These are phyloP conservation scores for Fusarium illudens DNA, from an alignment of 2,329 filamentous ascomycete genomes.

Conservation along the genomic window DNA sequence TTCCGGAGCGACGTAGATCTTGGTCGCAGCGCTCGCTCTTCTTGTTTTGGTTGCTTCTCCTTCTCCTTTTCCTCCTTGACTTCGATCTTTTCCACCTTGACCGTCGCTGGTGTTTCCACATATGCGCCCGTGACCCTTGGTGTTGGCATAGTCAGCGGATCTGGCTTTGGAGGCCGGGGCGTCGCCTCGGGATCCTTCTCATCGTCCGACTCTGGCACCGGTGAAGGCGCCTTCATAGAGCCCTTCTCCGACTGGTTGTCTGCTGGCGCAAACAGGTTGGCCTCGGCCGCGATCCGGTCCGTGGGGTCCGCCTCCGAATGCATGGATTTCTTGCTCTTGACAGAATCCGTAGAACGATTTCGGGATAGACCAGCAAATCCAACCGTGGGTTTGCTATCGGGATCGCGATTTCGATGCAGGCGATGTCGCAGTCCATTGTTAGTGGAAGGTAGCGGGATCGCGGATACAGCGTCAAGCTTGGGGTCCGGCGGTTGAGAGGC, in stretches of 20 bases:
- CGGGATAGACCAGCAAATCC: conserved; percentile 57
- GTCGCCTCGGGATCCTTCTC: conserved; percentile 54
- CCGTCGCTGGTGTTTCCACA: conserved; percentile 63
- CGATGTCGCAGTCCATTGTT: conserved; percentile 25
- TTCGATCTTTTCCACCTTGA: conserved; percentile 49
- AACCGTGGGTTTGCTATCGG: conserved; percentile 52
- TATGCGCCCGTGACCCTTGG: conserved; percentile 65
- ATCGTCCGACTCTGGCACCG: conserved; percentile 45
- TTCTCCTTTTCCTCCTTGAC: conserved; percentile 29
- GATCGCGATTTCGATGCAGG: conserved; percentile 33
- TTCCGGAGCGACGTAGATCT: conserved; percentile 38
- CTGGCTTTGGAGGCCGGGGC: conserved; percentile 54
- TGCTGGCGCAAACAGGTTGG: conserved; percentile 62
- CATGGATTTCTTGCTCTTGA: conserved; percentile 57
- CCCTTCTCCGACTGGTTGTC: conserved; percentile 66
- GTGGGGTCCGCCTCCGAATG: conserved; percentile 63
- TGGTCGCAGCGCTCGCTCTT: conserved; percentile 15
- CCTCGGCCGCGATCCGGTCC: conserved; percentile 65
- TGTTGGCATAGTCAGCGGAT: conserved; percentile 60
- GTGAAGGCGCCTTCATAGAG: conserved; percentile 61
- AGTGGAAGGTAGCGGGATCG: conserved; percentile 27
- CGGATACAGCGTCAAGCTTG: conserved; percentile 22
- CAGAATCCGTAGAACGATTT: conserved; percentile 56
- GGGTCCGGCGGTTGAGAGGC: conserved; percentile 15
- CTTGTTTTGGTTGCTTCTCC: conserved; percentile 23